phyloP scores from a whole-genome alignment of 2,329 filamentous ascomycete species.

The Hypoxylon sp. region DNA sequence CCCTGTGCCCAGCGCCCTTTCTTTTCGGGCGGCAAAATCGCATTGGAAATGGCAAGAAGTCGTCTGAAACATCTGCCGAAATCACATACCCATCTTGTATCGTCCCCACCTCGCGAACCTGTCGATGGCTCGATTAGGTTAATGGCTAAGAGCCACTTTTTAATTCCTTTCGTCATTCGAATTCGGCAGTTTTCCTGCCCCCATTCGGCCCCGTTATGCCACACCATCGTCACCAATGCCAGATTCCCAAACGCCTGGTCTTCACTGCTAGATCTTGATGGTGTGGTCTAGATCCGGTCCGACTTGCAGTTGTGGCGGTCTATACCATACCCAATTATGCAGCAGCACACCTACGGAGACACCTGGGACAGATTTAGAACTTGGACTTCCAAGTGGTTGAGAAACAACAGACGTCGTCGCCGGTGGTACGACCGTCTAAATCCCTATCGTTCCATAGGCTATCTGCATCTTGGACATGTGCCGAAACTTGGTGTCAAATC shows the following conservation, averaged over 20 bases:
- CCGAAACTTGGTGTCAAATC: conserved; percentile 32
- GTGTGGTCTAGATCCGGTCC: conserved; percentile 39
- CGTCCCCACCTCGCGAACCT: conserved; percentile 37
- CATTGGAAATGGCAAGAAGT: conserved; percentile 14
- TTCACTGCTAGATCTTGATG: conserved; percentile 26
- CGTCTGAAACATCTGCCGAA: conserved; percentile 40
- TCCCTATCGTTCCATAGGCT: conserved; percentile 17
- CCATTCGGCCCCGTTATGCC: conserved; percentile 21
- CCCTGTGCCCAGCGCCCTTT: background rate
- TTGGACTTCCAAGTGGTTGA: conserved; percentile 16
- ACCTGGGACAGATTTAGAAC: conserved; percentile 22
- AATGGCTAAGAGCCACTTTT: conserved; percentile 32
- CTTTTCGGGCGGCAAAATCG: conserved; percentile 41
- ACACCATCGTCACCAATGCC: conserved; percentile 14
- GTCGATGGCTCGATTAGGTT: conserved; percentile 42
- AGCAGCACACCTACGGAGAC: conserved; percentile 17
- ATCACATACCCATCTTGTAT: conserved; percentile 25
- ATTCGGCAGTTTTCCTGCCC: conserved; percentile 42
- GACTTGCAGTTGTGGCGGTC: conserved; percentile 23
- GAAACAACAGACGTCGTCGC: conserved; percentile 11
- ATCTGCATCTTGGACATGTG: conserved; percentile 23
- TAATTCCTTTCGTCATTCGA: conserved; percentile 39
- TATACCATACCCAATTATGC: conserved; percentile 29
- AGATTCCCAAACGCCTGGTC: conserved; percentile 40
- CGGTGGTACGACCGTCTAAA: conserved; percentile 18